Evolutionary conservation across 805 yeast species (phyloP).

Genomic region (Metschnikowia continentalis): DNA sequence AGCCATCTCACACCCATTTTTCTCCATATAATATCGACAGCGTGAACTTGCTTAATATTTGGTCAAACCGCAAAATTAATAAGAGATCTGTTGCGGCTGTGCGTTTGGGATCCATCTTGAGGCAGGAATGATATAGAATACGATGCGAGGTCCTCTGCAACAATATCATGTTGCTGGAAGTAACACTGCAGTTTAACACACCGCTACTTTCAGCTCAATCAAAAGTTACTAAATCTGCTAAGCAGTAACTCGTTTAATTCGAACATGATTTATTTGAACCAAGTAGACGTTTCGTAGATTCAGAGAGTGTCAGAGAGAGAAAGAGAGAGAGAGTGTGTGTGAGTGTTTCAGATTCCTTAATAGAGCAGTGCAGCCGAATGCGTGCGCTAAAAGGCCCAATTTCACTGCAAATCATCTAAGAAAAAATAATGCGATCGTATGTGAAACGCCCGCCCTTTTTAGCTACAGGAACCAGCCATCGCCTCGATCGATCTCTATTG

Average conservation of each 20-base stretch:
- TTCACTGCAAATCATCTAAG: neutral
- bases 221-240: neutral
- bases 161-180: neutral
- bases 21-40: constrained; percentile 14
- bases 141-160: constrained; percentile 3
- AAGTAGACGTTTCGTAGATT: no score
- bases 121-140: constrained; percentile 4
- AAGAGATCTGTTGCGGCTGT: neutral
- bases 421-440: neutral
- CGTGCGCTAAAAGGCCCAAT: neutral
- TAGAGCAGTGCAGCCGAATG: neutral
- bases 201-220: neutral
- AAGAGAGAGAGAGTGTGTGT: no score
- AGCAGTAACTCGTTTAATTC: neutral
- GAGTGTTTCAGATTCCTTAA: no score
- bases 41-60: neutral
- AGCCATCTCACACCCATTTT: constrained; percentile 68
- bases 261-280: neutral
- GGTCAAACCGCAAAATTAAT: neutral
- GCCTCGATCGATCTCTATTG: neutral
- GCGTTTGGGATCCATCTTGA: constrained; percentile 3
- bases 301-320: no score
- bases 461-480: neutral
- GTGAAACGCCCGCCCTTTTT: neutral
- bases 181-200: neutral